Conservation (phyloP, 2,329 filamentous ascomycete species). For the Fusarium buxicola region DNA sequence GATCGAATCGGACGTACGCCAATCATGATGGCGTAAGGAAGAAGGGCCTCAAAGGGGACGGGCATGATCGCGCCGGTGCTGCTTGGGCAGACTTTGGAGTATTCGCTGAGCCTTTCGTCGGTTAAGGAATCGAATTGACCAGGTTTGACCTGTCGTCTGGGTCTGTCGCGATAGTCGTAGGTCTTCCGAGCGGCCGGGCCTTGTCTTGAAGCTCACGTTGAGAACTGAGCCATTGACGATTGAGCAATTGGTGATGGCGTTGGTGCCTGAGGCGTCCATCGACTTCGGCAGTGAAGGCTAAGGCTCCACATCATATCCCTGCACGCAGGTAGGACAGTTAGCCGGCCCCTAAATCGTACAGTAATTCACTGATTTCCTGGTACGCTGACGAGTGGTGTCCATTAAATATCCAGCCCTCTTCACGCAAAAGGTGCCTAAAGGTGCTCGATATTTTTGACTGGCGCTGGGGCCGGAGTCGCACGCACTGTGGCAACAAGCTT, state of each 20-base stretch:
- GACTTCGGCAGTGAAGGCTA: neutral
- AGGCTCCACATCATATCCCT: constrained; percentile 33
- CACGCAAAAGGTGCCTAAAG: too few species aligned
- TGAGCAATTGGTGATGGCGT: constrained; percentile 43
- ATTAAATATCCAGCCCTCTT: too few species aligned
- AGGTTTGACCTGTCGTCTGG: constrained; percentile 33
- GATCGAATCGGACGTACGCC: constrained; percentile 58
- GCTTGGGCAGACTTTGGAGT: constrained; percentile 47
- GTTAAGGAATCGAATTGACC: constrained; percentile 40
- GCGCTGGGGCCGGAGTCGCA: constrained; percentile 34
- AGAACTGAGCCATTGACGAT: constrained; percentile 45
- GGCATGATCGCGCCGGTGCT: constrained; percentile 61
- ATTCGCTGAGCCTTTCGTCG: constrained; percentile 15
- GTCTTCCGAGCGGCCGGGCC: constrained; percentile 39
- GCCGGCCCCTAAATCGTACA: neutral
- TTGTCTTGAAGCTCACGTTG: constrained; percentile 46
- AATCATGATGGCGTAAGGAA: constrained; percentile 74
- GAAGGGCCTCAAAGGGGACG: constrained; percentile 71
- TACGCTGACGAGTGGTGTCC: neutral
- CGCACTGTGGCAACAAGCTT: constrained; percentile 46
- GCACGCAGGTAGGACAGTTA: constrained; percentile 27
- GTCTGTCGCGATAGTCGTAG: constrained; percentile 31
- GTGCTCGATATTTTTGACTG: neutral
- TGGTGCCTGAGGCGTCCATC: constrained; percentile 43
- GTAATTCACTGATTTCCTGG: constrained; percentile 9